Base-by-base conservation (phyloP, 2,329 filamentous ascomycete genomes). In the Claviceps fusiformis region DNA sequence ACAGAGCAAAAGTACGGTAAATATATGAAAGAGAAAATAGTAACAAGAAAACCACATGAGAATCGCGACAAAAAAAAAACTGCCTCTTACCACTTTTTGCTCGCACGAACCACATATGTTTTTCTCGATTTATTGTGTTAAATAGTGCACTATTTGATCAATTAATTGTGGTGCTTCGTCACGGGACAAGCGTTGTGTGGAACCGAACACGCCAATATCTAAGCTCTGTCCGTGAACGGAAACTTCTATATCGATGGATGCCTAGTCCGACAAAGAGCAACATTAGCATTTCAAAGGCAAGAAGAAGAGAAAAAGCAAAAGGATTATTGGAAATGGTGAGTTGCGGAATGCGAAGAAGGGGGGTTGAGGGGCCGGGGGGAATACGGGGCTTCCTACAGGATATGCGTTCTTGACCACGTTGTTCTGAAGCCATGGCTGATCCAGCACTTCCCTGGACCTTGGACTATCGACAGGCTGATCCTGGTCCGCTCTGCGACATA, bases 151-250 rank as follows among this genome's bases (percentile, higher is more conserved):
- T n/a, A 70, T 64, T 7, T 59, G 52, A 3, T 56, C 58, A 17
- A 68, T 59, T n/a, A 71, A 43, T 2, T 31, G 19, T 0, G 52
- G 51, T 2, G 69, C 68, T 33, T 59, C 62, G 2, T 63, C 59
- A 1, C 56, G 49, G 1, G 64, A 65, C 19, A 70, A 51, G 5
- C 62, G 57, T 33, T 60, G 55, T 6, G 53, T 51, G 6, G 69
- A 68, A 4, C 69, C 72, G 57, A 75, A 75, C 3, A 73, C 62
- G 6, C 73, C 73, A 51, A 75, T 66, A 35, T 71, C 70, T 45
- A 75, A 57, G 0, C 55, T 58, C 1, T 60, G 58, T 0, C 57
- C 63, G 4, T 62, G 58, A 1, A 75, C 51, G 0, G 70, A 68
- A 1, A 69, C 70, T 57, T 75, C 73, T 2, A 74, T 57, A 54